Percentiles rank a stretch among this genome's conserved stretches.
These are phyloP conservation scores for Rhodamnia argentea DNA, from an alignment of 345 rosid genomes.

Conservation along the genomic window DNA sequence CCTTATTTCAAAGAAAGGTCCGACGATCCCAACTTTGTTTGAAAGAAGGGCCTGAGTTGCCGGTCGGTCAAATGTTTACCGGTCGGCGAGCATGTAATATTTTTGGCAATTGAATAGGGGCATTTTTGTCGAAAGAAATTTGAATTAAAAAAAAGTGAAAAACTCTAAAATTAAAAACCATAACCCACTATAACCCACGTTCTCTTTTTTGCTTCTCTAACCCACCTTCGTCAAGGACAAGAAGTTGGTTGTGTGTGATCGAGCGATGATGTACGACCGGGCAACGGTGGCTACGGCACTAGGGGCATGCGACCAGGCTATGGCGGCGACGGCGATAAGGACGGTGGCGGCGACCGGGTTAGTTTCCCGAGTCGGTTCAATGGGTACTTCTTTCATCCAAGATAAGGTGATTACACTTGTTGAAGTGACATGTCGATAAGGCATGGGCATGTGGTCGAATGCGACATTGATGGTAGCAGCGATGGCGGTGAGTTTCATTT, in stretches of 20 bases:
- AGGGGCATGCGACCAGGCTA: accelerated
- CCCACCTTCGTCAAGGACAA: neutral
- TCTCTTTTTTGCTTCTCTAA: neutral
- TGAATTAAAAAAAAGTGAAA: neutral
- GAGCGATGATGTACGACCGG: accelerated
- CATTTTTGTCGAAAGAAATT: no score
- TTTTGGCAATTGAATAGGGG: neutral
- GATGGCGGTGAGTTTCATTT: neutral
- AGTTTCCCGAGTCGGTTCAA: no score
- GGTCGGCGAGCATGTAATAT: neutral
- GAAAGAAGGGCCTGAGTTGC: neutral
- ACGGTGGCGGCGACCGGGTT: neutral
- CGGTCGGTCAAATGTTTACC: no score
- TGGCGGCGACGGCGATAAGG: no score
- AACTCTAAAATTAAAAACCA: no score
- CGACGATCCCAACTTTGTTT: neutral
- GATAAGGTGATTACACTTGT: no score
- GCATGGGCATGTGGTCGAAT: no score
- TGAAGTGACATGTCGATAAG: no score
- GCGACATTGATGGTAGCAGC: neutral
- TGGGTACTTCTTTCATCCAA: no score
- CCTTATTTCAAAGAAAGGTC: neutral
- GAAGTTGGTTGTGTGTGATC: accelerated
- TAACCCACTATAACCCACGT: no score
- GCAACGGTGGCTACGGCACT: accelerated